Base-by-base conservation (phyloP, 192 early-diverging fungal species). In the Coemansia sp. region DNA sequence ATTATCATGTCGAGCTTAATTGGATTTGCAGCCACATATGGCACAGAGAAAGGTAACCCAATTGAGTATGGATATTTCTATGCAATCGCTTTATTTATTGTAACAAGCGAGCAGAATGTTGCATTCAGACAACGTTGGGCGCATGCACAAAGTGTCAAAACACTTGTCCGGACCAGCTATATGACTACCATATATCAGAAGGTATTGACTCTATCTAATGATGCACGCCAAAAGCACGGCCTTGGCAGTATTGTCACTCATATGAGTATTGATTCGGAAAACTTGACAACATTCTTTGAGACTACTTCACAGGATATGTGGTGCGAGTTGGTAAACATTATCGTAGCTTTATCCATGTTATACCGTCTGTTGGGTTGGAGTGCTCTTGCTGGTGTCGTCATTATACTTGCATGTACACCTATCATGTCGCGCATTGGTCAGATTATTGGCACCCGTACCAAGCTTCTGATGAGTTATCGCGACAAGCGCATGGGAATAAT, bases 151-250 rank as follows among this genome's bases (percentile, higher is more conserved):
- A 1, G 22, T 25, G 4, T 59, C 12, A 27, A 49, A 1, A 21
- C 32, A 18, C 51, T 63, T 14, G n/a, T 63, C 9, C 25, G 21
- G 30, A 54, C 34, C 2, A 44, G 8, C 34, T n/a, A 25, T 9
- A 34, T 24, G 2, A 54, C 61, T 3, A 25, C 61, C 6, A 18
- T 71, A 34, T 69, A 60, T 47, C 65, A 34, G 51, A 74, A 68
- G 38, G 32, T 49, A 0, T 19, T 74, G 44, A 31, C 10, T 1
- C 24, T 74, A 58, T 65, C 72, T 22, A 74, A 52, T 49, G 56
- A 64, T n/a, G 30, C 88, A 30, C 81, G 92, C 8, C 88, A 92
- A 60, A 63, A 71, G 9, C 91, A 90, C 47, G 93, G 92, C n/a
- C 86, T 90, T 52, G 90, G 90, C 31, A 86, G n/a, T n/a, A n/a